A percentile compares a stretch with the other conserved stretches of the same genome.
phyloP scores from a whole-genome alignment of 768 basidiomycete genomes.

The Udeniomyces megalosporus region DNA sequence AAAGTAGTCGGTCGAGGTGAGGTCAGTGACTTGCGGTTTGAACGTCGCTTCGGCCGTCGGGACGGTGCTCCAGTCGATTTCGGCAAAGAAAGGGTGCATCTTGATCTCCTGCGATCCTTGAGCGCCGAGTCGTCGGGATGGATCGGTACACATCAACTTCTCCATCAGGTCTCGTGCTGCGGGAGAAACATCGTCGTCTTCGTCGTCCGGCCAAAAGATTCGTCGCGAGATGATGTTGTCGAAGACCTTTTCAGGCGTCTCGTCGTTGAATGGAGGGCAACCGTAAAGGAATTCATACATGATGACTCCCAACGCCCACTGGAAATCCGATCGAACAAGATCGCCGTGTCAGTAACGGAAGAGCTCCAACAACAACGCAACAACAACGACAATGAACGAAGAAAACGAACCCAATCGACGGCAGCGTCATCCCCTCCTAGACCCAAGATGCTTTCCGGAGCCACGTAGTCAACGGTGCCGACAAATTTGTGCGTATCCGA shows the following conservation, averaged over 20 bases:
- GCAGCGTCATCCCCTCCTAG: constrained; percentile 84
- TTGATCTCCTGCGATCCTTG: constrained; percentile 86
- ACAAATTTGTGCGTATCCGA: constrained; percentile 79
- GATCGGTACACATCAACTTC: constrained; percentile 64
- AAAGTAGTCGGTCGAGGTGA: constrained; percentile 99
- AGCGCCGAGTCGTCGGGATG: constrained; percentile 60
- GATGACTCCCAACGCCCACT: constrained; percentile 99
- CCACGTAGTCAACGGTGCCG: constrained; percentile 93
- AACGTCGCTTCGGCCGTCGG: constrained; percentile 79
- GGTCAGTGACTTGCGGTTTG: constrained; percentile 85
- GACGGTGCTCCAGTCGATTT: constrained; percentile 85
- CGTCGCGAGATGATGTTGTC: constrained; percentile 92
- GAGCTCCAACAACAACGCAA: background rate
- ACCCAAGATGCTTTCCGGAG: constrained; percentile 67
- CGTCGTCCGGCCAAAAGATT: constrained; percentile 92
- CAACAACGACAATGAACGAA: background rate
- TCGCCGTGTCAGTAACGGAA: background rate
- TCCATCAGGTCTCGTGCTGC: constrained; percentile 85
- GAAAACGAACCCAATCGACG: constrained; percentile 77
- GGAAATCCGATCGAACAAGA: constrained; percentile 13
- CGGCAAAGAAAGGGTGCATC: constrained; percentile 72
- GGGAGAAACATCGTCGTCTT: constrained; percentile 52
- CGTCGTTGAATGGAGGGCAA: constrained; percentile 92
- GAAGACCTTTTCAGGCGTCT: constrained; percentile 91
- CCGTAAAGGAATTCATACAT: constrained; percentile 97